Percentiles rank a stretch among this genome's conserved stretches.
Evolutionary conservation across 2,329 filamentous ascomycete species (phyloP).

Genomic region (Talaromyces sp.): DNA sequence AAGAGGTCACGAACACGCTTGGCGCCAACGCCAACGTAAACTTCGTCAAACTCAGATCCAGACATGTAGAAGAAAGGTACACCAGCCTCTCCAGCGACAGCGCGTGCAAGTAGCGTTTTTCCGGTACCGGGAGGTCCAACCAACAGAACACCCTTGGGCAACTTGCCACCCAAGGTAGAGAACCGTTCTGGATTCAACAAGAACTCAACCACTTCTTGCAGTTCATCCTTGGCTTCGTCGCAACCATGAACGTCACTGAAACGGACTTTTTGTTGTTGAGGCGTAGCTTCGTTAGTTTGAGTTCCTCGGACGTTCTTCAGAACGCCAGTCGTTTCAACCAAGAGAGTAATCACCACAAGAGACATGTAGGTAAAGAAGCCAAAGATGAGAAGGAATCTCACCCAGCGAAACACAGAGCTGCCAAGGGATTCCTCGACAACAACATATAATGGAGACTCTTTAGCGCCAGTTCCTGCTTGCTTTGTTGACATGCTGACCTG

Average conservation of each 20-base stretch:
- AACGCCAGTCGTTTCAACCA: slow-evolving; percentile 75
- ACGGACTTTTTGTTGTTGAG: slow-evolving; percentile 84
- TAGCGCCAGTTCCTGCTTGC: slow-evolving; percentile 62
- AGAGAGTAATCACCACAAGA: slow-evolving; percentile 72
- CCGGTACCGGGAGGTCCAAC: slow-evolving; percentile 95
- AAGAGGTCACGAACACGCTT: slow-evolving; percentile 97
- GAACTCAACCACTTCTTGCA: slow-evolving; percentile 96
- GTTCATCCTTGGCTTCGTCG: slow-evolving; percentile 96
- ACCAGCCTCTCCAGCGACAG: slow-evolving; percentile 92
- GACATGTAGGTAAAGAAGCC: slow-evolving; percentile 74
- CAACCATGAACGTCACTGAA: slow-evolving; percentile 96
- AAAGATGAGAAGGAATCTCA: slow-evolving; percentile 81
- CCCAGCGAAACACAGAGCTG: slow-evolving; percentile 79
- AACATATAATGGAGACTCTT: slow-evolving; percentile 86
- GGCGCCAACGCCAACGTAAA: slow-evolving; percentile 94
- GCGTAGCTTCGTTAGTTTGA: slow-evolving; percentile 79
- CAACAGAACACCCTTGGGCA: slow-evolving; percentile 93
- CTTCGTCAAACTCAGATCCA: slow-evolving; percentile 95
- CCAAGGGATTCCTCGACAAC: slow-evolving; percentile 88
- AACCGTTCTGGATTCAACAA: slow-evolving; percentile 90
- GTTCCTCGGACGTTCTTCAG: slow-evolving; percentile 72
- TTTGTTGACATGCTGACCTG: slow-evolving; percentile 55
- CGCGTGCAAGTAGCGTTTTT: slow-evolving; percentile 92
- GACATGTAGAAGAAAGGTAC: slow-evolving; percentile 99
- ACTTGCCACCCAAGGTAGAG: slow-evolving; percentile 87